These are phyloP conservation scores for Ogataea ramenticola DNA, from an alignment of 805 yeast genomes.

Conservation along the genomic window DNA sequence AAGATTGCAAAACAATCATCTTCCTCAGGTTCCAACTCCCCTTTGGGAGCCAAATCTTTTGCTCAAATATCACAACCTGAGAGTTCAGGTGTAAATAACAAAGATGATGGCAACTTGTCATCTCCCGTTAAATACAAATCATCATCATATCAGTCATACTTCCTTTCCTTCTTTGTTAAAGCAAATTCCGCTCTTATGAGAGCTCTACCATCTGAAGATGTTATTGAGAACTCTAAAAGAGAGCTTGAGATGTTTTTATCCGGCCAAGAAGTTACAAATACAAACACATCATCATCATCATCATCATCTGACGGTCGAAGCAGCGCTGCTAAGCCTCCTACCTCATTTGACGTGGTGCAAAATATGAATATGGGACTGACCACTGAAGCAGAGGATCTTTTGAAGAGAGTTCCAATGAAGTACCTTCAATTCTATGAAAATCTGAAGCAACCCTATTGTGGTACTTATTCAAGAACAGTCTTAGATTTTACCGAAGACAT, in stretches of 20 bases:
- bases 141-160: conserved; percentile 8
- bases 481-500: conserved; percentile 20
- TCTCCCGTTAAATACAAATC: background rate
- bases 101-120: background rate
- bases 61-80: background rate
- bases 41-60: background rate
- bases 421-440: conserved; percentile 34
- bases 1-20: background rate
- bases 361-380: conserved; percentile 24
- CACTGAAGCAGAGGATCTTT: conserved; percentile 24
- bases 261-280: background rate
- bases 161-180: conserved; percentile 22
- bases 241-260: conserved; percentile 9
- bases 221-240: background rate
- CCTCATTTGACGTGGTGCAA: conserved; percentile 24
- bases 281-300: background rate
- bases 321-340: conserved; percentile 5
- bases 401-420: conserved; percentile 28
- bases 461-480: conserved; percentile 22
- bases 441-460: conserved; percentile 27
- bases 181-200: conserved; percentile 15
- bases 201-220: background rate
- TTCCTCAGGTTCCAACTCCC: background rate
- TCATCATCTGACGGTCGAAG: background rate
- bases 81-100: too few relatives aligned